phyloP scores from a whole-genome alignment of 345 rosid genomes.

The Eucalyptus cloeziana region DNA sequence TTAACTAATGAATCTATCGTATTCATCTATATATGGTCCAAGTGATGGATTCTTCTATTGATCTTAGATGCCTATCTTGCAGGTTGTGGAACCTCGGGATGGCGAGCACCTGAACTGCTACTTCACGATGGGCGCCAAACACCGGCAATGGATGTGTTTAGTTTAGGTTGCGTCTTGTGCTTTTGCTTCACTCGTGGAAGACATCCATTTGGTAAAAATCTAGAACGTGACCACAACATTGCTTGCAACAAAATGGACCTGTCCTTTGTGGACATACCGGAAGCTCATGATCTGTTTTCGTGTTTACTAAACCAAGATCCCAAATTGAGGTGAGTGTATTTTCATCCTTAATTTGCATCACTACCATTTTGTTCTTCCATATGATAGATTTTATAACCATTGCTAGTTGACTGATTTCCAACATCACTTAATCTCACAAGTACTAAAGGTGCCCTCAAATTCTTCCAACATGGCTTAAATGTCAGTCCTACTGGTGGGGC shows the following conservation, averaged over 20 bases:
- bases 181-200: constrained; percentile 67
- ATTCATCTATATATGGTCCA: no score
- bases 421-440: neutral
- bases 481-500: no score
- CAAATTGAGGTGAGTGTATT: constrained; percentile 42
- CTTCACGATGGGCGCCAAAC: constrained; percentile 65
- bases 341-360: neutral
- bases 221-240: constrained; percentile 84
- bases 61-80: neutral
- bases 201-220: constrained; percentile 4
- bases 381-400: neutral
- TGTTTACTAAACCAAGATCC: constrained; percentile 53
- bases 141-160: constrained; percentile 72
- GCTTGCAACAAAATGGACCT: constrained; percentile 52
- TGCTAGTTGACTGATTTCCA: neutral
- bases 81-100: constrained; percentile 14
- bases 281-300: constrained; percentile 64
- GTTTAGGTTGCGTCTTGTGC: constrained; percentile 83
- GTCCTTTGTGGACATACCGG: constrained; percentile 57
- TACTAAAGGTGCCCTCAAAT: neutral
- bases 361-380: neutral
- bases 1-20: neutral
- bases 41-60: no score
- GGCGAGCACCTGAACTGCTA: constrained; percentile 95
- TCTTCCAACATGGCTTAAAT: no score